A percentile compares a stretch with the other conserved stretches of the same genome.
Evolutionary conservation across 805 yeast genomes (phyloP).

Genomic region (Nakazawaea holstii): DNA sequence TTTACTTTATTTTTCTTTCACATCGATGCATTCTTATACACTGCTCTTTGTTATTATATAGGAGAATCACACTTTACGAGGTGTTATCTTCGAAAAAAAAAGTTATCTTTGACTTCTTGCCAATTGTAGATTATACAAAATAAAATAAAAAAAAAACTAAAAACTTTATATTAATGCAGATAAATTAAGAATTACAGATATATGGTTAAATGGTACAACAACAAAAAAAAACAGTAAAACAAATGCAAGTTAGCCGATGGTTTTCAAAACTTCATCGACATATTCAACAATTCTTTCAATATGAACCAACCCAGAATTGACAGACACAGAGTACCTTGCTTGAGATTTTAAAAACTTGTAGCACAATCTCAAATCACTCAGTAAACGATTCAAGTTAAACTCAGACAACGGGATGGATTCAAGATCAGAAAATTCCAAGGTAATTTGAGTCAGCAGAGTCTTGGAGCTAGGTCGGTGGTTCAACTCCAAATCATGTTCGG

Average conservation of each 20-base stretch:
- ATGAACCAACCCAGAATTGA: neutral
- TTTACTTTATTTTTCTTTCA: too few species aligned
- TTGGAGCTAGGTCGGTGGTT: neutral
- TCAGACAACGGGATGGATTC: slow-evolving; percentile 4
- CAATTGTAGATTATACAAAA: too few species aligned
- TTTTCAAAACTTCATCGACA: slow-evolving; percentile 6
- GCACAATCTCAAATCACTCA: slow-evolving; percentile 3
- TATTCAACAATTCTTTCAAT: slow-evolving; percentile 4
- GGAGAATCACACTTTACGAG: too few species aligned
- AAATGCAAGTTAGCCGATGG: slow-evolving; percentile 1
- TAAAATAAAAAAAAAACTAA: too few species aligned
- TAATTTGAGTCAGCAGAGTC: neutral
- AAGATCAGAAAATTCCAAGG: neutral
- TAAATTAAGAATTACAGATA: too few species aligned
- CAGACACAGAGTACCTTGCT: neutral
- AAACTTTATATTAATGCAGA: too few species aligned
- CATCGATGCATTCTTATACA: too few species aligned
- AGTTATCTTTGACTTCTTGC: too few species aligned
- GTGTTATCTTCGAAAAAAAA: too few species aligned
- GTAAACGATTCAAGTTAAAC: neutral
- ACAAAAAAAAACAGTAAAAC: neutral
- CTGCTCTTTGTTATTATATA: too few species aligned
- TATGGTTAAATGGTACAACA: neutral
- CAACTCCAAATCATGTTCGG: neutral
- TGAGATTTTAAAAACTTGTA: slow-evolving; percentile 4